A percentile compares a stretch with the other conserved stretches of the same genome.
Conservation (phyloP, 1,139 yeast species). For the Ashbya aceris region DNA sequence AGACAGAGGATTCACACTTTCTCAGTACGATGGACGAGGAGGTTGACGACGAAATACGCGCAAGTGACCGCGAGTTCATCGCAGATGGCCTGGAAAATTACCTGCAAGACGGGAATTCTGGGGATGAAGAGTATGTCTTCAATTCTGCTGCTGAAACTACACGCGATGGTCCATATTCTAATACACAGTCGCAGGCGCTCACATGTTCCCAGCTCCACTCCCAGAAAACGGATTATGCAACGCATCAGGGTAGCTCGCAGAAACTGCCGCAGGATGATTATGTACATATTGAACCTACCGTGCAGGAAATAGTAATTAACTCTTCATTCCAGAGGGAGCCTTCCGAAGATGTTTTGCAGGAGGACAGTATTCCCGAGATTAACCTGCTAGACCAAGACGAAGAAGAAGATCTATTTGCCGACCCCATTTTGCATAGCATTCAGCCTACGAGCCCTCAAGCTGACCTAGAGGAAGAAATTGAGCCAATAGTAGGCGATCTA, state of each 20-base stretch:
- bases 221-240: too few relatives aligned
- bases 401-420: conserved; percentile 6
- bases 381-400: conserved; percentile 6
- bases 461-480: background rate
- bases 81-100: conserved; percentile 17
- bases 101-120: conserved; percentile 13
- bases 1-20: conserved; percentile 25
- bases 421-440: conserved; percentile 2
- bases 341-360: background rate
- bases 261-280: too few relatives aligned
- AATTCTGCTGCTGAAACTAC: conserved; percentile 5
- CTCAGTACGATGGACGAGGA: conserved; percentile 25
- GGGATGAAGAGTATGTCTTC: conserved; percentile 8
- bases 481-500: conserved; percentile 6
- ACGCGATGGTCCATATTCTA: background rate
- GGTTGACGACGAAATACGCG: conserved; percentile 14
- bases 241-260: too few relatives aligned
- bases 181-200: background rate
- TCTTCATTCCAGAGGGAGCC: conserved; percentile 4
- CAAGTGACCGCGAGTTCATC: conserved; percentile 27
- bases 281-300: background rate
- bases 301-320: conserved; percentile 6
- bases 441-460: background rate
- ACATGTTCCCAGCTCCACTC: too few relatives aligned
- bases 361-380: conserved; percentile 4